These are phyloP conservation scores for Rhizomucor miehei DNA, from an alignment of 371 early-diverging fungal genomes.

Conservation along the genomic window DNA sequence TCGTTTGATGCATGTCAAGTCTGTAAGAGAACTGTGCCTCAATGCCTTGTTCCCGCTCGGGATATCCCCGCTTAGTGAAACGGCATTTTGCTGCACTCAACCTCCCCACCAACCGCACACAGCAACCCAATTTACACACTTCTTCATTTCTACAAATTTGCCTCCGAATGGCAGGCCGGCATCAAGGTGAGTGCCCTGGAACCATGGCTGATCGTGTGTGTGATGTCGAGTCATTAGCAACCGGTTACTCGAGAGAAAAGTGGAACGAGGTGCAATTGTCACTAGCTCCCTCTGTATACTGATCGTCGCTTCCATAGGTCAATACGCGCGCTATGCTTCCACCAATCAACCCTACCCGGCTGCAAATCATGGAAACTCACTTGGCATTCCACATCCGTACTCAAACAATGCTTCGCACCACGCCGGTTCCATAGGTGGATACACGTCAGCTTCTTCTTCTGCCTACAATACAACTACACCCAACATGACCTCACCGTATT, in stretches of 20 bases:
- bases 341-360: conserved; percentile 17
- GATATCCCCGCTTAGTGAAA: no score
- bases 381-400: conserved; percentile 35
- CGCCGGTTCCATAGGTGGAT: conserved; percentile 5
- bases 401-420: conserved; percentile 16
- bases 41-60: no score
- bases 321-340: conserved; percentile 41
- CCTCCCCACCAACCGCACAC: no score
- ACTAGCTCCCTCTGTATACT: no score
- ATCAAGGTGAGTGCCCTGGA: conserved; percentile 16
- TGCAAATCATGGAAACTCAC: conserved; percentile 20
- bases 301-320: conserved; percentile 18
- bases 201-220: not conserved
- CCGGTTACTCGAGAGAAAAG: not conserved
- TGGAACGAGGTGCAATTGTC: not conserved
- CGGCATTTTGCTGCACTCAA: no score
- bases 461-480: conserved; percentile 26
- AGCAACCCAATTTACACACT: no score
- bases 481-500: conserved; percentile 45
- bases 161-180: conserved; percentile 19
- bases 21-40: no score
- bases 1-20: no score
- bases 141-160: no score
- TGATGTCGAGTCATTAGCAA: not conserved
- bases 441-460: conserved; percentile 20